Evolutionary conservation across 2,329 filamentous ascomycete species (phyloP), one percentile per base, ranked within the genome.

Genomic region (Exophiala alcalophila): DNA sequence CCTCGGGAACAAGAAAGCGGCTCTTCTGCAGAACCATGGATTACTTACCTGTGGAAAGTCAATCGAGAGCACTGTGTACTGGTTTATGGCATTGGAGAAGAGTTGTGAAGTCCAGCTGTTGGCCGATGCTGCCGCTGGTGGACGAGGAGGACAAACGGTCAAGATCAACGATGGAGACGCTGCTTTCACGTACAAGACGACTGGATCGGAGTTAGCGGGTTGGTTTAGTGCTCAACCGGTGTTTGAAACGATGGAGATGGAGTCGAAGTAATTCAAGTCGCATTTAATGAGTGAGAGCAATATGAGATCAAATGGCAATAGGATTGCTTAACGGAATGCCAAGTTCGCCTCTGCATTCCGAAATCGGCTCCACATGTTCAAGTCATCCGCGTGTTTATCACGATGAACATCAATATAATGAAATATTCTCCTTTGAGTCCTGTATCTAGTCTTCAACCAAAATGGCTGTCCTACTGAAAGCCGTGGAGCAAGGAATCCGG

Each of bases 151-250:
- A 7, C 64, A 74, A 59, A 84, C 82, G 1, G 66, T 84, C 16
- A 81, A 82, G 61, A 82, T 88, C 54, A 67, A 72, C 5, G 76
- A 83, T 1, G 77, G 79, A 36, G 83, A 88, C 59, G 84, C 84
- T 1, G 67, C 61, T n/a, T 84, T 76, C 56, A 88, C 84, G 0
- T 80, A 77, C 55, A 77, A 81, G 62, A 73, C 77, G 0, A 68
- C 87, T 3, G 84, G 84, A 0, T 74, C 69, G 0, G 69, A 74
- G n/a, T 57, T 60, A 20, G 80, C 77, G 0, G 84, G 83, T 0
- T 86, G 76, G 71, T 88, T 88, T 58, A 80, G 74, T 55, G 83
- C 80, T 3, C 81, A 80, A 66, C 83, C 83, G 11, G 54, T 81
- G 49, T 87, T 87, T 65, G 82, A 86, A 65, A 64, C 85, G 27